Conservation (phyloP, 257 asterid species). For the Ligustrum vulgare region DNA sequence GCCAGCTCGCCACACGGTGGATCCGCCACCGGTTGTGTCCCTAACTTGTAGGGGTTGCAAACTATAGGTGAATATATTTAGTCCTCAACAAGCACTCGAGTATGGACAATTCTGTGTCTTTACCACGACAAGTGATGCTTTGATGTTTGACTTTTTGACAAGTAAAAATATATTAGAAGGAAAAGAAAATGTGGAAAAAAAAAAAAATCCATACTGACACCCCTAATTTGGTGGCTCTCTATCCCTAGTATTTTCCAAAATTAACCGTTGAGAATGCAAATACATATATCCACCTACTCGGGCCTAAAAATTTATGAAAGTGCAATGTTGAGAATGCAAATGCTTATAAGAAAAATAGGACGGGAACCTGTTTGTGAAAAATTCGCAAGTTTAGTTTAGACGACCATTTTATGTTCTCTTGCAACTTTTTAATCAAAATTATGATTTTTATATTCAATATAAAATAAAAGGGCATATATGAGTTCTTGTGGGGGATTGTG, state of each 20-base stretch:
- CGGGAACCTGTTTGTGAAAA: too few relatives aligned
- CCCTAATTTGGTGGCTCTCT: too few relatives aligned
- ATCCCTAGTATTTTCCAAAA: too few relatives aligned
- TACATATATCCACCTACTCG: neutral
- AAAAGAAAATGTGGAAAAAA: too few relatives aligned
- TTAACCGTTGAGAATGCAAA: neutral
- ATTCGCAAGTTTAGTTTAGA: neutral
- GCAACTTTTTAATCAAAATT: neutral
- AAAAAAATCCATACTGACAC: too few relatives aligned
- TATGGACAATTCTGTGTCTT: neutral
- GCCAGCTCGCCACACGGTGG: too few relatives aligned
- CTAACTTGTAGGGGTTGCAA: neutral
- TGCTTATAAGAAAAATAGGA: neutral
- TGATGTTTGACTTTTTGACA: neutral
- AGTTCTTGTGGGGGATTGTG: constrained; percentile 41
- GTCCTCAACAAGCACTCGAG: neutral
- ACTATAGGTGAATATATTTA: neutral
- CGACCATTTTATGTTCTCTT: too few relatives aligned
- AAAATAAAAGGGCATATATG: constrained; percentile 28
- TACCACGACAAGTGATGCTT: neutral
- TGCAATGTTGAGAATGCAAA: neutral
- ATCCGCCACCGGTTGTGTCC: too few relatives aligned
- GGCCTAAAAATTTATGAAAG: neutral
- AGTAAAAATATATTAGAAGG: neutral
- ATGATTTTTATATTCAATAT: neutral